phyloP scores from a whole-genome alignment of 2,329 filamentous ascomycete genomes.

The Akanthomyces uredinophilus region DNA sequence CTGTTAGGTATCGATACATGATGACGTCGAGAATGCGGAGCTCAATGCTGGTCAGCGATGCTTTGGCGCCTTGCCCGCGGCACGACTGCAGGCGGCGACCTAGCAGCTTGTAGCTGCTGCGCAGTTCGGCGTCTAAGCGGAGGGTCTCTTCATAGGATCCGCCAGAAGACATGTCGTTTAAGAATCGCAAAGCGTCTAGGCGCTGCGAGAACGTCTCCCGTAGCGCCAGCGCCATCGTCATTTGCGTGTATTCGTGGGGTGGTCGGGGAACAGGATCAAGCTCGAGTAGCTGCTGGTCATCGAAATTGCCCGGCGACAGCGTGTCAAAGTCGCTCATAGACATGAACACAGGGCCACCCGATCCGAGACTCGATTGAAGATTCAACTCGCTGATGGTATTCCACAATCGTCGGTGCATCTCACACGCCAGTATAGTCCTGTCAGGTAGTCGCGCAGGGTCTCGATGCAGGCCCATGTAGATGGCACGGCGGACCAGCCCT shows the following conservation, averaged over 20 bases:
- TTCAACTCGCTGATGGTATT: constrained; percentile 46
- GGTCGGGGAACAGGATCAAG: constrained; percentile 29
- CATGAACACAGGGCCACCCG: constrained; percentile 43
- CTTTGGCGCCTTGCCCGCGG: constrained; percentile 15
- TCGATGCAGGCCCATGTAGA: constrained; percentile 47
- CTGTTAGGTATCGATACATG: constrained; percentile 49
- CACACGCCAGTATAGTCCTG: constrained; percentile 31
- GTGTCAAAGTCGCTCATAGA: constrained; percentile 44
- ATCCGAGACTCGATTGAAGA: constrained; percentile 40
- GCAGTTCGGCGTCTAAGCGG: constrained; percentile 37
- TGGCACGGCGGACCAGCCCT: constrained; percentile 38
- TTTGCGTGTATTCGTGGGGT: constrained; percentile 33
- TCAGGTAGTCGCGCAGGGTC: constrained; percentile 39
- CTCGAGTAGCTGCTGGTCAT: constrained; percentile 42
- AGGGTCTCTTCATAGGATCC: constrained; percentile 41
- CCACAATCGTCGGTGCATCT: constrained; percentile 49
- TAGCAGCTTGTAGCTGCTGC: constrained; percentile 37
- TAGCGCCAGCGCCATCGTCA: constrained; percentile 36
- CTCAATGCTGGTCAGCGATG: constrained; percentile 33
- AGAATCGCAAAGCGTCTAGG: constrained; percentile 35
- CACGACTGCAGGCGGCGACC: constrained; percentile 28
- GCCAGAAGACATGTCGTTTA: constrained; percentile 36
- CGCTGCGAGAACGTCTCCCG: constrained; percentile 38
- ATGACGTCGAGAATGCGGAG: constrained; percentile 44
- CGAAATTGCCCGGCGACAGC: constrained; percentile 41